Conservation (phyloP, 2,329 filamentous ascomycete genomes). For the Amauroascus niger region DNA sequence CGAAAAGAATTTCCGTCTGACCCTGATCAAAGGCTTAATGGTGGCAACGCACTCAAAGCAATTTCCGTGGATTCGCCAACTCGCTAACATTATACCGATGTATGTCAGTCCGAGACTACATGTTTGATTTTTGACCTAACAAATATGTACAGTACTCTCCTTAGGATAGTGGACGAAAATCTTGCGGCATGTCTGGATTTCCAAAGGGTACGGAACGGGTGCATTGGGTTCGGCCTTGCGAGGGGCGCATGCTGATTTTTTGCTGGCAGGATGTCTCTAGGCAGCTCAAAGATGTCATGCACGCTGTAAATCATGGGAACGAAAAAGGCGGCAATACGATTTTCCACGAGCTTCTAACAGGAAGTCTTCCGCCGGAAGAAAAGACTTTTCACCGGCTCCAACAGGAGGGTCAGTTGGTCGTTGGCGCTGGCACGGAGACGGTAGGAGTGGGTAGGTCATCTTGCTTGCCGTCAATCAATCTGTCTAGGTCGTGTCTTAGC, state of each 20-base stretch:
- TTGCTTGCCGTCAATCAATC: too few species aligned
- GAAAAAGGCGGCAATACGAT: slow-evolving; percentile 21
- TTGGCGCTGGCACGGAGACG: slow-evolving; percentile 30
- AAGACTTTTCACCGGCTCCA: slow-evolving; percentile 27
- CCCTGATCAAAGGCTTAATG: not conserved
- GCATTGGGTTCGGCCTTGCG: not conserved
- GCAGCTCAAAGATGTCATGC: slow-evolving; percentile 1
- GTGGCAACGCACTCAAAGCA: slow-evolving; percentile 3
- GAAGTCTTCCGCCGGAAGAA: slow-evolving; percentile 30
- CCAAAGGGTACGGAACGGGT: not conserved
- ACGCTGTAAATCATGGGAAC: not conserved
- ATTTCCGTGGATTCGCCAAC: not conserved
- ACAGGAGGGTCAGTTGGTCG: slow-evolving; percentile 26
- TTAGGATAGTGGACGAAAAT: not conserved
- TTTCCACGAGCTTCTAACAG: slow-evolving; percentile 26
- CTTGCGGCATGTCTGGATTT: not conserved
- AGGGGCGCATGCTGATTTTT: not conserved
- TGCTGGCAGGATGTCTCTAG: not conserved
- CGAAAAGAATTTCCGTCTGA: slow-evolving; percentile 19
- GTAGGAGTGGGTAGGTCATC: slow-evolving; percentile 17
- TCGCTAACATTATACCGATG: slow-evolving; percentile 5
- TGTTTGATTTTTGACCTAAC: not conserved
- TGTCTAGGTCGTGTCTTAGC: too few species aligned
- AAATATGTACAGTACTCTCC: not conserved
- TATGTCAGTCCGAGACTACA: not conserved